These are phyloP conservation scores for Gaeumannomyces tritici DNA, from an alignment of 2,329 filamentous ascomycete genomes.

Conservation along the genomic window DNA sequence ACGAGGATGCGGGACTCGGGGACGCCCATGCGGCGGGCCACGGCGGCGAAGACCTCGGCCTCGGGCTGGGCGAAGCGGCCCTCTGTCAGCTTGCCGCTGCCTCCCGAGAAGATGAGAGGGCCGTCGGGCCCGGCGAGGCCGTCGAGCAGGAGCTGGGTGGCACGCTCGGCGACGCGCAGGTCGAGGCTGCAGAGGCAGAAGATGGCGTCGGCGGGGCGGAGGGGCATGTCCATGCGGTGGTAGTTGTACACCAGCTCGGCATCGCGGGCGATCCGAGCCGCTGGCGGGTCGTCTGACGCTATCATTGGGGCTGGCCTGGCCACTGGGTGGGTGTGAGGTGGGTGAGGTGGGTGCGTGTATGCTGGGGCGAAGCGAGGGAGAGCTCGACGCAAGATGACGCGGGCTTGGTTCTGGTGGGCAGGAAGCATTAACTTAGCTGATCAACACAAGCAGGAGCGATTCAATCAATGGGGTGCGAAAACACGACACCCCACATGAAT, in stretches of 20 bases:
- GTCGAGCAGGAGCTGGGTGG: constrained; percentile 30
- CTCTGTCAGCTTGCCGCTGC: constrained; percentile 28
- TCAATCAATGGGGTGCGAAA: no score
- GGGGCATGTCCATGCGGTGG: constrained; percentile 28
- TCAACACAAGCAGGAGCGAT: no score
- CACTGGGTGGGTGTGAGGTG: no score
- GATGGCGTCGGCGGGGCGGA: constrained; percentile 27
- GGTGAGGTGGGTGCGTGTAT: no score
- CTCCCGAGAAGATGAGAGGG: constrained; percentile 33
- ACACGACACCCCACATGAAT: no score
- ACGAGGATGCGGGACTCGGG: constrained; percentile 26
- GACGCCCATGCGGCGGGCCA: constrained; percentile 29
- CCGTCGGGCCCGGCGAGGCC: constrained; percentile 19
- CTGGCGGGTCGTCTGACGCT: no score
- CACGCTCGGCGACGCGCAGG: constrained; percentile 30
- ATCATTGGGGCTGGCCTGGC: no score
- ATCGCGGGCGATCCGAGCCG: constrained; percentile 13
- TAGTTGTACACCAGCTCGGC: constrained; percentile 31
- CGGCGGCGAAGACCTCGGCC: constrained; percentile 30
- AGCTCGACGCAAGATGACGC: no score
- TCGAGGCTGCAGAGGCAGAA: constrained; percentile 39
- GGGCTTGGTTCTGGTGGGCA: no score
- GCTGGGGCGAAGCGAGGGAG: no score
- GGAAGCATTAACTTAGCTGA: no score
- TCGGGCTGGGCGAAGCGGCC: constrained; percentile 28